Base-by-base conservation (phyloP, 805 yeast species). In the Hanseniaspora thailandica region DNA sequence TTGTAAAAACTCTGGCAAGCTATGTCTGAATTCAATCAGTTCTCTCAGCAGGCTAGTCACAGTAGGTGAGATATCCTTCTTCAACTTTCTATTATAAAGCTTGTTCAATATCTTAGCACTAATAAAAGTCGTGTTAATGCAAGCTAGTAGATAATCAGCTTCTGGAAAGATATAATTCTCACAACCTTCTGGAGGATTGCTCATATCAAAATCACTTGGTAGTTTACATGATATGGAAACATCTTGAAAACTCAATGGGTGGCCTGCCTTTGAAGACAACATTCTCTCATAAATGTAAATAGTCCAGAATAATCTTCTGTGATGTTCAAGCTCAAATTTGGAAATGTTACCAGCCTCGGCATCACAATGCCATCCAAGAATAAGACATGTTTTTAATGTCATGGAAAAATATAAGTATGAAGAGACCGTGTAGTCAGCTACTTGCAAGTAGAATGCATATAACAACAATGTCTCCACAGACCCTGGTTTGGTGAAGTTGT, bases 231-330 rank as follows among this genome's bases (percentile, higher is more conserved):
- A 80, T 19, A 89, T 82, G 56, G 90, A 84, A 55, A 83, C 85
- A 62, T 84, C 93, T 0, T 93, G 82, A 55, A 89, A 76, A 51
- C 86, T 79, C 41, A 84, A 64, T 0, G 94, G 94, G 25, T 84
- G 67, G 0, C 94, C 94, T 0, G 89, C 89, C 61, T 84, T 84
- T 12, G 89, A 82, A 6, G 87, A 82, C 39, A 84, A 66, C 90
- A 84, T 84, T 65, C 90, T 69, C 67, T 88, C 97, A 59, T 86
- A 77, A 66, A 82, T 78, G 66, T 86, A 87, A 31, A 83, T 80
- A 40, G 88, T 82, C 96, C 96, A 88, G 71, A 90, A 88, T 34
- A 86, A 67, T 55, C 89, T 76, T 62, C 95, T 76, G 49, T 95
- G 74, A 65, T 85, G 88, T 58, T 89, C 95, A 58, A 84, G 80